Percentiles rank a stretch among this genome's conserved stretches.
These are phyloP conservation scores for Aschersonia sp. DNA, from an alignment of 2,329 filamentous ascomycete genomes.

Conservation along the genomic window DNA sequence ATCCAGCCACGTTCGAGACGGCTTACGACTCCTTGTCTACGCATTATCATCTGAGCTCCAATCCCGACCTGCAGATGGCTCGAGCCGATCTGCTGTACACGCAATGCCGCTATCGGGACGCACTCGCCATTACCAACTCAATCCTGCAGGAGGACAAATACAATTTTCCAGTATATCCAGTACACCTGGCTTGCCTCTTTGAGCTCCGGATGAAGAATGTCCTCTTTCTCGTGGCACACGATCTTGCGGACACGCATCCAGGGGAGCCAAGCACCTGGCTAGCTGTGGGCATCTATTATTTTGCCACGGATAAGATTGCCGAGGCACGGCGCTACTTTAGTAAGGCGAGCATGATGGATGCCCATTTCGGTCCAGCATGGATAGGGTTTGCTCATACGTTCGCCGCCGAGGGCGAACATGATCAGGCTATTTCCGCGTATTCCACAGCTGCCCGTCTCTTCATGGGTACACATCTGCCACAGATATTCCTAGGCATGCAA, in stretches of 20 bases:
- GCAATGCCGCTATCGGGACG: conserved; percentile 83
- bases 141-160: conserved; percentile 76
- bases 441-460: conserved; percentile 89
- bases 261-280: conserved; percentile 87
- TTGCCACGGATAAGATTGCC: conserved; percentile 74
- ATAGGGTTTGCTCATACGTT: conserved; percentile 98
- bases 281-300: conserved; percentile 89
- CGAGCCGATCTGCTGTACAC: conserved; percentile 87
- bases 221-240: conserved; percentile 82
- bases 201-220: conserved; percentile 78
- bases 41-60: conserved; percentile 75
- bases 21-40: conserved; percentile 86
- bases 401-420: conserved; percentile 91
- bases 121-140: conserved; percentile 66
- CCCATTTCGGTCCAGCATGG: conserved; percentile 94
- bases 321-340: conserved; percentile 93
- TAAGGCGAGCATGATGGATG: conserved; percentile 94
- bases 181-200: conserved; percentile 83
- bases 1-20: conserved; percentile 65
- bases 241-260: conserved; percentile 80
- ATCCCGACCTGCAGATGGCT: conserved; percentile 81
- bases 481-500: conserved; percentile 96
- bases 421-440: conserved; percentile 95
- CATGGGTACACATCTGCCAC: conserved; percentile 90
- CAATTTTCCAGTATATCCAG: conserved; percentile 76